These are phyloP conservation scores for Aureobasidium sp. DNA, from an alignment of 2,329 filamentous ascomycete species.

Conservation along the genomic window DNA sequence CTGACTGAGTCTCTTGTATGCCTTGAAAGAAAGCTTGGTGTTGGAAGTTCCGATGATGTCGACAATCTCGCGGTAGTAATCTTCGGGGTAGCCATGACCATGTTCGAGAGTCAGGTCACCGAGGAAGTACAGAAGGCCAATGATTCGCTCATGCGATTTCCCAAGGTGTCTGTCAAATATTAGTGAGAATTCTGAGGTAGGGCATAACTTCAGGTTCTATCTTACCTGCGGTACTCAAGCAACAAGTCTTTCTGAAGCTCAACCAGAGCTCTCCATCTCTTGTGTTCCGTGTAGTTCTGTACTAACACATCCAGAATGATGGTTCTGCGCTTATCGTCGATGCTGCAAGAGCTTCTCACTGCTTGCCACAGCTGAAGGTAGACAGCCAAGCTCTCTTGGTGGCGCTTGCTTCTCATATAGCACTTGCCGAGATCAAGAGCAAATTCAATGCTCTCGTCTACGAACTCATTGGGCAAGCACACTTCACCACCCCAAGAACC, in stretches of 20 bases:
- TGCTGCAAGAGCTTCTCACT: slow-evolving; percentile 5
- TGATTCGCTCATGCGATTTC: slow-evolving; percentile 37
- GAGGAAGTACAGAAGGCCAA: slow-evolving; percentile 43
- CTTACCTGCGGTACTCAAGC: slow-evolving; percentile 7
- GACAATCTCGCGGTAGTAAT: slow-evolving; percentile 43
- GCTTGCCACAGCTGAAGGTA: slow-evolving; percentile 15
- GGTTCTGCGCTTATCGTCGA: slow-evolving; percentile 11
- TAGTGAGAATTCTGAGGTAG: not conserved
- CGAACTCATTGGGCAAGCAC: slow-evolving; percentile 35
- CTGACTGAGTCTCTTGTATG: slow-evolving; percentile 36
- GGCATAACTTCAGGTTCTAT: too few relatives aligned
- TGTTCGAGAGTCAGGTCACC: slow-evolving; percentile 23
- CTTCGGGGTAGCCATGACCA: slow-evolving; percentile 20
- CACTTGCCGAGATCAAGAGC: slow-evolving; percentile 42
- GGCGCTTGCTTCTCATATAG: slow-evolving; percentile 30
- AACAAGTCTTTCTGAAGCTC: slow-evolving; percentile 10
- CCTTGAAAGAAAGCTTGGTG: slow-evolving; percentile 24
- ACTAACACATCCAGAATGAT: not conserved
- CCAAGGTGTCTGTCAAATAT: slow-evolving; percentile 21
- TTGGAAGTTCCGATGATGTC: slow-evolving; percentile 19
- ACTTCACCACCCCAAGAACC: slow-evolving; percentile 34
- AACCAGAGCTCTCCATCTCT: slow-evolving; percentile 8
- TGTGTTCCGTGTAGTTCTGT: slow-evolving; percentile 2
- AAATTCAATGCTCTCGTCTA: slow-evolving; percentile 42
- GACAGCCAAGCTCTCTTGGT: slow-evolving; percentile 8